Conservation (phyloP, 164 flowering plant genomes). For the Aristolochia contorta region DNA sequence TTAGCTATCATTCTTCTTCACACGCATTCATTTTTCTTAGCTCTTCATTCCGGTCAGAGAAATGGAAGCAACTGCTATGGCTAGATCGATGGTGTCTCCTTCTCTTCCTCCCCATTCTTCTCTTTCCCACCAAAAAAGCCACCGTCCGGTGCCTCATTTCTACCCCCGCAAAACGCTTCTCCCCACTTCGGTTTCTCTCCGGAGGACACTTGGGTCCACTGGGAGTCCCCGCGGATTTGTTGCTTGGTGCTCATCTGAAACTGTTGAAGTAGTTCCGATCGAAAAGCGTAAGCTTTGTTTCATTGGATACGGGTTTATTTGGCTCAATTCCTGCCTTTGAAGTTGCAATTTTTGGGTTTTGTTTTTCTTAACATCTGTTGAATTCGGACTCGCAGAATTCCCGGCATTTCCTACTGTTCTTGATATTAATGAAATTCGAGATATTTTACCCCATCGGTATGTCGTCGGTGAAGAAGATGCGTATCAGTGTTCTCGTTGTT, state of each 20-base stretch:
- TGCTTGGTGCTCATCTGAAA: slow-evolving; percentile 8
- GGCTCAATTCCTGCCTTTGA: neutral
- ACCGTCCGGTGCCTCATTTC: slow-evolving; percentile 4
- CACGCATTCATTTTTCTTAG: neutral
- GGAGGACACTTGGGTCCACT: neutral
- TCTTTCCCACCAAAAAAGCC: neutral
- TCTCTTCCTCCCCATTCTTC: slow-evolving; percentile 1
- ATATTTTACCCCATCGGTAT: slow-evolving; percentile 83
- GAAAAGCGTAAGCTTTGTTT: slow-evolving; percentile 19
- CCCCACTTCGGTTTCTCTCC: slow-evolving; percentile 1
- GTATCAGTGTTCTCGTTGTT: no score
- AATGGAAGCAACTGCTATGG: slow-evolving; percentile 18
- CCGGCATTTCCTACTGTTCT: slow-evolving; percentile 77
- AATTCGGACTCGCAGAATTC: slow-evolving; percentile 29
- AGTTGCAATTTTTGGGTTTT: neutral
- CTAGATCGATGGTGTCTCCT: slow-evolving; percentile 8
- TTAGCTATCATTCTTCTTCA: neutral
- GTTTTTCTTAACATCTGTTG: neutral
- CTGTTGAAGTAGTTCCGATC: slow-evolving; percentile 10
- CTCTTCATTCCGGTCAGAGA: neutral
- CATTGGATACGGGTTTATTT: neutral
- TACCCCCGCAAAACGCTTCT: neutral
- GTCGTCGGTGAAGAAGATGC: slow-evolving; percentile 1
- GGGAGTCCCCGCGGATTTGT: slow-evolving; percentile 3
- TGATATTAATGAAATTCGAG: slow-evolving; percentile 78